Conservation (phyloP, 257 asterid species). For the Plectranthus barbatus region DNA sequence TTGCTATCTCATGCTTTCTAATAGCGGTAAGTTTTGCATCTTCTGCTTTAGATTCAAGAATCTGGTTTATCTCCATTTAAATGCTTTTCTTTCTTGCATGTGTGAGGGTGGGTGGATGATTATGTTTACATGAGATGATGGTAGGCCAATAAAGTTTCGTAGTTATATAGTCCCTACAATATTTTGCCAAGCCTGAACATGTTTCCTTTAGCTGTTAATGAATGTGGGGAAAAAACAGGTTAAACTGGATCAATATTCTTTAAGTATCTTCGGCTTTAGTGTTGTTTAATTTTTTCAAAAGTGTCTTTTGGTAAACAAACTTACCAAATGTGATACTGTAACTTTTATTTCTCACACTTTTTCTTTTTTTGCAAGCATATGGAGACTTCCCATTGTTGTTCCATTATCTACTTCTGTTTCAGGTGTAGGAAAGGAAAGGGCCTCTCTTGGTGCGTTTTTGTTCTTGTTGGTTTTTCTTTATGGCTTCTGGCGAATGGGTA, state of each 20-base stretch:
- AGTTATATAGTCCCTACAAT: neutral
- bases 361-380: neutral
- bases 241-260: too few species aligned
- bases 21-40: conserved; percentile 50
- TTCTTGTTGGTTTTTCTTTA: conserved; percentile 84
- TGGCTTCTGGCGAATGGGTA: conserved; percentile 96
- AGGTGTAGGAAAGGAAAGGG: conserved; percentile 85
- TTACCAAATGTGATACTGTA: neutral
- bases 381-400: neutral
- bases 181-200: neutral
- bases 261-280: neutral
- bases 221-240: neutral
- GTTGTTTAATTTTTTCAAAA: neutral
- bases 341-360: neutral
- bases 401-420: conserved; percentile 25
- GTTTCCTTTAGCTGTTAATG: neutral
- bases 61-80: neutral
- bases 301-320: neutral
- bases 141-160: neutral
- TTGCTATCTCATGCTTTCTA: conserved; percentile 82
- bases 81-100: neutral
- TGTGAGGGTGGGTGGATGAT: neutral
- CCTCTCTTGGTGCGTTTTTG: conserved; percentile 74
- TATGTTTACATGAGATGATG: neutral
- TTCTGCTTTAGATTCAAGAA: neutral